These are phyloP conservation scores for Paraphoma sp. DNA, from an alignment of 2,329 filamentous ascomycete species.

Conservation along the genomic window DNA sequence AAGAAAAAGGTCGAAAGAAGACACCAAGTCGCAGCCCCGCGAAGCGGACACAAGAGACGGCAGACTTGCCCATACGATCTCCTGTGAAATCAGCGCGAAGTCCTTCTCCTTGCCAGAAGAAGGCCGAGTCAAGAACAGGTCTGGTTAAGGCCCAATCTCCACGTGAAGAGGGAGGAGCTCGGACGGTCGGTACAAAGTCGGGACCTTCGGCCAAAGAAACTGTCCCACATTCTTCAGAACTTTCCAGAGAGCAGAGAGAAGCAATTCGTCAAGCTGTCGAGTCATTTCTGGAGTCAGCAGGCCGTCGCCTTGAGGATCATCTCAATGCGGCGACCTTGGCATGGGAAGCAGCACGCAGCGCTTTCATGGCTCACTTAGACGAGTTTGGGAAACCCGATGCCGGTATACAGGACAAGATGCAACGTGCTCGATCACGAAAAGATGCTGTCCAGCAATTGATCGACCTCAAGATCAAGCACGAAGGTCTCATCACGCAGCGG, in stretches of 20 bases:
- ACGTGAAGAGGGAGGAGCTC: conserved; percentile 4
- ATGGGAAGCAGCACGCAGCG: conserved; percentile 34
- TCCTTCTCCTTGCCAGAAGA: conserved; percentile 19
- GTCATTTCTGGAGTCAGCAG: conserved; percentile 33
- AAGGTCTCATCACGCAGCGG: conserved; percentile 23
- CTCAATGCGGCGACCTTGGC: conserved; percentile 28
- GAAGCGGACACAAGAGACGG: conserved; percentile 8
- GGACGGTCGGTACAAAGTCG: conserved; percentile 16
- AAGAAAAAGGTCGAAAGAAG: conserved; percentile 16
- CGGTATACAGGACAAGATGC: conserved; percentile 28
- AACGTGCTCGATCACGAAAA: conserved; percentile 33
- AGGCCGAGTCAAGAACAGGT: conserved; percentile 24
- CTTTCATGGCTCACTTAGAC: conserved; percentile 34
- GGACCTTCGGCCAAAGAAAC: conserved; percentile 4
- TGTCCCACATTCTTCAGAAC: conserved; percentile 26
- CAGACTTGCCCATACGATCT: conserved; percentile 32
- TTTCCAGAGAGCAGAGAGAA: conserved; percentile 34
- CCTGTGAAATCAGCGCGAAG: conserved; percentile 29
- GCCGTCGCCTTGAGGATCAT: conserved; percentile 29
- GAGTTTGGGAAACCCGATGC: conserved; percentile 30
- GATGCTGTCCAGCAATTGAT: conserved; percentile 40
- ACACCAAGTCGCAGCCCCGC: conserved; percentile 15
- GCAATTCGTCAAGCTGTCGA: conserved; percentile 26
- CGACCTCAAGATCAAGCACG: conserved; percentile 23
- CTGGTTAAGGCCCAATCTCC: conserved; percentile 26